Evolutionary conservation across 345 rosid species (phyloP), one percentile per base, ranked within the genome.

Genomic region (Syzygium aromaticum): DNA sequence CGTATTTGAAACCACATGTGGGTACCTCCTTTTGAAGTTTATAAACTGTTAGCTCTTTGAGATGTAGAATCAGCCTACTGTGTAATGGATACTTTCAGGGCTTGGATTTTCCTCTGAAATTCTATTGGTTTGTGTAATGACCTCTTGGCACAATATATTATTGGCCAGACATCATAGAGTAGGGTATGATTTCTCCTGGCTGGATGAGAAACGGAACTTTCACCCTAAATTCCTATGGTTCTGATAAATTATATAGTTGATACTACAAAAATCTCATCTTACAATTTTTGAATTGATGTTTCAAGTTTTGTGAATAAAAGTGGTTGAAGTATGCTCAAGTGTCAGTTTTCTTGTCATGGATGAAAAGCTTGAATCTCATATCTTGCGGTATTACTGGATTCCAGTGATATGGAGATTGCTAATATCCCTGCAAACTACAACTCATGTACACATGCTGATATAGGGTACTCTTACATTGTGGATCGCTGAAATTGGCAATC

Each of bases 1-100:
- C 98, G 59, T 96, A 94, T 91, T 86, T 95, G 87, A 95, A 96
- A 91, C 98, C 99, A 86, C 95, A 95, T 92, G 98, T 94, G 90
- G 94, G 98, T 53, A 49, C 78, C 84, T 90, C 87, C 73, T 73
- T 80, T 86, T 40, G 77, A 11, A 23, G 30, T 38, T 80, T 46
- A 86, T 88, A 57, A 87, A 52, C 86, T 59, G 4, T 63, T n/a
- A 49, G 63, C 43, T 61, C 11, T 84, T 52, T 6, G 52, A 51
- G 12, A 49, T 5, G 19, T 52, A 51, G 54, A 7, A 10, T 27
- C 40, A 84, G 22, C 7, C 54, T 40, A 51, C 5, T 8, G 5
- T 30, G 77, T 3, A 30, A 16, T 64, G 6, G 43, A 64, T 16
- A 57, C 15, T 64, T 64, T 84, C 3, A 30, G 19, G 40, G 23